Base-by-base conservation (phyloP, 1,139 yeast species). In the Yamadazyma atmosphaerica region DNA sequence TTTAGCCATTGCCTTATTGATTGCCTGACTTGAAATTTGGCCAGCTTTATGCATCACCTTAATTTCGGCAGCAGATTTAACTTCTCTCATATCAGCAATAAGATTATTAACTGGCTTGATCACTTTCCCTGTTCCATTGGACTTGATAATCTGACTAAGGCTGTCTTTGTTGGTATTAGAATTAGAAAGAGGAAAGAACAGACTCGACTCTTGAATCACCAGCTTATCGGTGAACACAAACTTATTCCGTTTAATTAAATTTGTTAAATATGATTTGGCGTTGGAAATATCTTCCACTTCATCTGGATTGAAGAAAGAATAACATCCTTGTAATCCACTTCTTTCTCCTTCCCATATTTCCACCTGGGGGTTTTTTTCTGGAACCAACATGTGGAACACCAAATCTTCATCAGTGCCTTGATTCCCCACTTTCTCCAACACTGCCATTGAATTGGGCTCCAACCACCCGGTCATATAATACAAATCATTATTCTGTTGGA, bases 301-400 rank as follows among this genome's bases (percentile, higher is more conserved):
- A 58, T 89, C 98, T 3, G 96, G 96, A 58, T 90, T 92, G 65
- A 92, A 92, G 35, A 83, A 77, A 36, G 87, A 90, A 38, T 65
- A 66, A 0, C 86, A 96, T 10, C 95, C 96, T 35, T 81, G 79
- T 6, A 83, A 72, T 1, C 99, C 99, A 28, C 95, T 83, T 50
- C 95, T 75, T 31, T 79, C 82, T 8, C 99, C 99, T 53, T 90
- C 97, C 99, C 99, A 92, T 46, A 84, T 78, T 60, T 92, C 98
- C 22, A 77, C 79, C 35, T 68, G 68, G 5, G 79, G 75, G 56
- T 90, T 84, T 52, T 83, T 83, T n/a, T 87, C 88, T 2, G 92
- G 96, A 5, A 90, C 96, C 39, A 89, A 66, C 83, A 94, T 77
- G 52, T 86, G 94, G 41, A 86, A 75, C 1, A 73, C 58, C 14